These are phyloP conservation scores for Penicillium canariense DNA, from an alignment of 495 filamentous ascomycete species.

Conservation along the genomic window DNA sequence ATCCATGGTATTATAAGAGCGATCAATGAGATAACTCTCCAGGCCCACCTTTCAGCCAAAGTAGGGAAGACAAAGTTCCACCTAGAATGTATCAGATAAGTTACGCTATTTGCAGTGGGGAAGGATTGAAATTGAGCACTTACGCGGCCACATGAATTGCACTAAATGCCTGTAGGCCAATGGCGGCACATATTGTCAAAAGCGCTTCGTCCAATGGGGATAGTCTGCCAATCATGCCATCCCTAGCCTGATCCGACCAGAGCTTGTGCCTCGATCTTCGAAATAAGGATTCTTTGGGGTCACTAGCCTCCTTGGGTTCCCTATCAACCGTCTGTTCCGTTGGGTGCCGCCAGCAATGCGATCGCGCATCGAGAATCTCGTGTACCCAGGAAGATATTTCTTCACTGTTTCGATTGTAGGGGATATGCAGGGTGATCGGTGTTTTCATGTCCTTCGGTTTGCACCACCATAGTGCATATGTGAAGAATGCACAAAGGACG, in stretches of 20 bases:
- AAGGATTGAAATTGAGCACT: neutral
- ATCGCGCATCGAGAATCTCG: neutral
- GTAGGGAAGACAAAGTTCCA: conserved; percentile 1
- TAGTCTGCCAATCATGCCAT: too few relatives aligned
- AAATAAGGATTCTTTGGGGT: too few relatives aligned
- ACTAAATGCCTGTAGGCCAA: conserved; percentile 1
- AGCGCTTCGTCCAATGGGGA: neutral
- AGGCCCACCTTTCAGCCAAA: too few relatives aligned
- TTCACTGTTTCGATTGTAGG: neutral
- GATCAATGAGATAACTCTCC: too few relatives aligned
- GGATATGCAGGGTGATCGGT: neutral
- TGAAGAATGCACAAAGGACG: neutral
- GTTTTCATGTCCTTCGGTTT: conserved; percentile 2
- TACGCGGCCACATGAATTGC: conserved; percentile 4
- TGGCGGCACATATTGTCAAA: conserved; percentile 1
- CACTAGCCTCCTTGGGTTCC: too few relatives aligned
- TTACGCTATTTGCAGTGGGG: neutral
- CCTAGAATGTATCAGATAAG: neutral
- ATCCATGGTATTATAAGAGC: too few relatives aligned
- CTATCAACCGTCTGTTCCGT: neutral
- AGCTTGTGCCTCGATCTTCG: too few relatives aligned
- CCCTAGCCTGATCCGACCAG: too few relatives aligned
- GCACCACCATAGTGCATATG: conserved; percentile 2
- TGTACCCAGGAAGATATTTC: neutral
- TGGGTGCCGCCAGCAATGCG: neutral